Conservation (phyloP, 352 stramenopile species). For the Pythium chondricola region DNA sequence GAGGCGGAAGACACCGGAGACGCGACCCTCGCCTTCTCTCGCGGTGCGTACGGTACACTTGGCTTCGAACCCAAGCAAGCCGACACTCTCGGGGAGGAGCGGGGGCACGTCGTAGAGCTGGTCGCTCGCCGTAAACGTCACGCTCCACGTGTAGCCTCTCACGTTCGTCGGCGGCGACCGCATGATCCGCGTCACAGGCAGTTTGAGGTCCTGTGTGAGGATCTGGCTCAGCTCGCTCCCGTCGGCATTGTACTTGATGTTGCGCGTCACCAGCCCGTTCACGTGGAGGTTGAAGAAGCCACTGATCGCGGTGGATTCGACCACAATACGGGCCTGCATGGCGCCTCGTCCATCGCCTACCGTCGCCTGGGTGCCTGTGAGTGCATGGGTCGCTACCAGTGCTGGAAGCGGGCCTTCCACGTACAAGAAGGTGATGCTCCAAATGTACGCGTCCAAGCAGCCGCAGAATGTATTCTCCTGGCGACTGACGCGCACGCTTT, state of each 20-base stretch:
- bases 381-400: conserved; percentile 33
- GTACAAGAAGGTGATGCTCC: conserved; percentile 76
- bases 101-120: conserved; percentile 54
- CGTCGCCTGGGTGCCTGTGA: conserved; percentile 44
- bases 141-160: conserved; percentile 58
- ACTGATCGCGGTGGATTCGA: conserved; percentile 52
- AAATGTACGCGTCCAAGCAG: conserved; percentile 64
- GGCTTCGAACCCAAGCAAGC: conserved; percentile 56
- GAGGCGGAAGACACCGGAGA: conserved; percentile 67
- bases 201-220: conserved; percentile 52
- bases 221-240: conserved; percentile 51
- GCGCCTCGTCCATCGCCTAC: conserved; percentile 54
- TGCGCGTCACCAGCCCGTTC: conserved; percentile 44
- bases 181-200: conserved; percentile 49
- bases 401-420: conserved; percentile 46
- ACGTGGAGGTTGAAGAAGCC: conserved; percentile 66
- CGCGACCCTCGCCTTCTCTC: conserved; percentile 48
- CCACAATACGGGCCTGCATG: conserved; percentile 33
- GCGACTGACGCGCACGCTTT: conserved; percentile 52
- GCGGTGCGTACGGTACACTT: conserved; percentile 38
- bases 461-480: conserved; percentile 63
- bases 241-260: conserved; percentile 58
- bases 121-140: conserved; percentile 70
- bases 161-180: conserved; percentile 33
- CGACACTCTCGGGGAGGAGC: conserved; percentile 38